Base-by-base conservation (phyloP, 2,329 filamentous ascomycete species). In the Lasiodiplodia sp. region DNA sequence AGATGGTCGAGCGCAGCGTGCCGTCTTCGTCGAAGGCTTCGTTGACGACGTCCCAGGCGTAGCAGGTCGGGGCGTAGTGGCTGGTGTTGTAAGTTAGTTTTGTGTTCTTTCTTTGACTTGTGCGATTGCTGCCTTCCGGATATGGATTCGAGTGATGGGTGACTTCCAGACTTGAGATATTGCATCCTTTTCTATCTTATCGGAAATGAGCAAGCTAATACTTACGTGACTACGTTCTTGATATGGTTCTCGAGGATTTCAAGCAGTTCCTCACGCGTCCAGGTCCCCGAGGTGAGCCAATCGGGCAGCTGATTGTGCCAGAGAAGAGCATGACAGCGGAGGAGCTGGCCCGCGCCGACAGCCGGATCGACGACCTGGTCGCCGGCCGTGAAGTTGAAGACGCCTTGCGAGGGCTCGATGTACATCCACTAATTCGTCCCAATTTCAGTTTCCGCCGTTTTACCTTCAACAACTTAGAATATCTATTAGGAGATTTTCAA, bases 41-140 rank as follows among this genome's bases (percentile, higher is more conserved):
- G 75, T 91, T 91, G 28, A 89, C 84, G 0, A 91, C 88, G 68
- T 91, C 88, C 88, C 88, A 91, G 28, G 85, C 83, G 75, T 87
- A 87, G 56, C 56, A 60, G 12, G 40, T n/a, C 16, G 18, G 12
- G 6, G 25, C 56, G 80, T 86, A 90, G 77, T 89, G 84, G 16
- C 78, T 34, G 31, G 10, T 34, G 31, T 34, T 34, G 31, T 6
- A 10, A 34, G 31, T 34, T 34, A 10, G 5, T 34, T 28, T 34
- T 6, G 31, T 34, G 31, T 34, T 34, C 8, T 10, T 34, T 34
- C 2, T 2, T 28, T 23, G 23, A 23, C 28, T 28, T 28, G 28
- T 28, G 28, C 28, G 6, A 28, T 28, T 28, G 28, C 28, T 28
- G 28, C 28, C 28, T 28, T 28, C 28, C 6, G 6, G 6, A 28